These are phyloP conservation scores for Trichoderma guizhouense DNA, from an alignment of 2,329 filamentous ascomycete genomes.

Conservation along the genomic window DNA sequence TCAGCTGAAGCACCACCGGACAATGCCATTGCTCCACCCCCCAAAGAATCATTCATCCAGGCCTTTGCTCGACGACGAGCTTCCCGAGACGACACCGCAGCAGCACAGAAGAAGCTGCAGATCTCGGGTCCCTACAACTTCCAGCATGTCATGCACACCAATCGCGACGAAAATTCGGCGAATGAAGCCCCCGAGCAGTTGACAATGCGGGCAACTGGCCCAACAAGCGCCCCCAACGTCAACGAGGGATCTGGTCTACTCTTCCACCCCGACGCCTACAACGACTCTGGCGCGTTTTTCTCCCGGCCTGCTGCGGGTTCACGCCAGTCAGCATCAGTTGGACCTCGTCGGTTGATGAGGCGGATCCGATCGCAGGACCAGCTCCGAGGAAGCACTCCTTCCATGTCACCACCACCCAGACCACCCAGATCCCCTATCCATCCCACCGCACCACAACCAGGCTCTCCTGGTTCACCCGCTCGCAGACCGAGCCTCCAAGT, in stretches of 20 bases:
- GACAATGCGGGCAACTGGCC: constrained; percentile 22
- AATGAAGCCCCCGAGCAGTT: constrained; percentile 2
- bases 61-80: constrained; percentile 51
- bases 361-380: constrained; percentile 49
- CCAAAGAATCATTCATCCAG: constrained; percentile 46
- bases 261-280: constrained; percentile 42
- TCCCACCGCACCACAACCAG: constrained; percentile 30
- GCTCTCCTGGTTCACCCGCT: constrained; percentile 47
- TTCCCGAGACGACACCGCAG: constrained; percentile 32
- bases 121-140: constrained; percentile 67
- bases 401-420: constrained; percentile 42
- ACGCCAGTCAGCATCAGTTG: constrained; percentile 20
- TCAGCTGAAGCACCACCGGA: constrained; percentile 43
- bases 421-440: constrained; percentile 43
- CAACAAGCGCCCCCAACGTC: constrained; percentile 19
- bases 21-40: constrained; percentile 24
- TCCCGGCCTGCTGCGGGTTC: constrained; percentile 20
- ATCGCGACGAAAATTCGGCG: constrained; percentile 45
- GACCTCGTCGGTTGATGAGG: constrained; percentile 39
- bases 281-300: constrained; percentile 18
- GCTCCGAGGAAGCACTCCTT: constrained; percentile 42
- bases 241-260: constrained; percentile 39
- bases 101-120: constrained; percentile 41
- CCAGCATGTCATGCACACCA: constrained; percentile 60
- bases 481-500: constrained; percentile 55